Evolutionary conservation across 2,329 filamentous ascomycete genomes (phyloP).

Genomic region (Botryosphaeria agaves): DNA sequence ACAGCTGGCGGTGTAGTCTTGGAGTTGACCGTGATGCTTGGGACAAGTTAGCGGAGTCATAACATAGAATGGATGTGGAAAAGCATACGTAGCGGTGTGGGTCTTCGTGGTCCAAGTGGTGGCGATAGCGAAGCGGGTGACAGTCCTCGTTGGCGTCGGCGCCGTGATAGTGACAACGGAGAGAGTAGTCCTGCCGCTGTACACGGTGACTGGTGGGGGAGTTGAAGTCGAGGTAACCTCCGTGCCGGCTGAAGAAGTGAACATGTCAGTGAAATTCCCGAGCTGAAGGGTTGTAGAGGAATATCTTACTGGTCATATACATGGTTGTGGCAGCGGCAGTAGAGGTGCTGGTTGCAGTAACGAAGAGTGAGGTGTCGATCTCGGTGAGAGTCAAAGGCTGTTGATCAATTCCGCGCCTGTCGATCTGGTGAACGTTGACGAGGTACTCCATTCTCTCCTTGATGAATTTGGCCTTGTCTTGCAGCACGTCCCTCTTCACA

Average conservation of each 20-base stretch:
- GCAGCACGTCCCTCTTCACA: slow-evolving; percentile 5
- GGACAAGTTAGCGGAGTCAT: slow-evolving; percentile 3
- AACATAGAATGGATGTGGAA: slow-evolving; percentile 1
- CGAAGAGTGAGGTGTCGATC: neutral
- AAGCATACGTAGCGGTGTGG: slow-evolving; percentile 7
- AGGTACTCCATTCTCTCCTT: slow-evolving; percentile 11
- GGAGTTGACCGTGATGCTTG: slow-evolving; percentile 9
- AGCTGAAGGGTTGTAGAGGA: too few species aligned
- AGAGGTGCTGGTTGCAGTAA: neutral
- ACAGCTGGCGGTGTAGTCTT: slow-evolving; percentile 10
- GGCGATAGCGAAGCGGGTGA: slow-evolving; percentile 8
- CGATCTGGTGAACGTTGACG: slow-evolving; percentile 4
- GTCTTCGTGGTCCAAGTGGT: slow-evolving; percentile 7
- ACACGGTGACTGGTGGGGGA: slow-evolving; percentile 10
- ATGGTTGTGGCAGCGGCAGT: slow-evolving; percentile 1
- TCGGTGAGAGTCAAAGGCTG: slow-evolving; percentile 16
- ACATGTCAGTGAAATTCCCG: neutral
- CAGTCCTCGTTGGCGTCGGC: slow-evolving; percentile 10
- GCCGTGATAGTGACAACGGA: slow-evolving; percentile 10
- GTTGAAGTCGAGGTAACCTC: slow-evolving; percentile 7
- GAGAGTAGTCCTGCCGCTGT: slow-evolving; percentile 7
- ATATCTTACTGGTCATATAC: slow-evolving; percentile 6
- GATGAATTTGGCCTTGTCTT: slow-evolving; percentile 7
- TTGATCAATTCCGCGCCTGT: slow-evolving; percentile 18
- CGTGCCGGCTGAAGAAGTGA: neutral